Percentiles rank a stretch among this genome's conserved stretches.
phyloP scores from a whole-genome alignment of 2,329 filamentous ascomycete genomes.

The Ophiosphaerella narmari region DNA sequence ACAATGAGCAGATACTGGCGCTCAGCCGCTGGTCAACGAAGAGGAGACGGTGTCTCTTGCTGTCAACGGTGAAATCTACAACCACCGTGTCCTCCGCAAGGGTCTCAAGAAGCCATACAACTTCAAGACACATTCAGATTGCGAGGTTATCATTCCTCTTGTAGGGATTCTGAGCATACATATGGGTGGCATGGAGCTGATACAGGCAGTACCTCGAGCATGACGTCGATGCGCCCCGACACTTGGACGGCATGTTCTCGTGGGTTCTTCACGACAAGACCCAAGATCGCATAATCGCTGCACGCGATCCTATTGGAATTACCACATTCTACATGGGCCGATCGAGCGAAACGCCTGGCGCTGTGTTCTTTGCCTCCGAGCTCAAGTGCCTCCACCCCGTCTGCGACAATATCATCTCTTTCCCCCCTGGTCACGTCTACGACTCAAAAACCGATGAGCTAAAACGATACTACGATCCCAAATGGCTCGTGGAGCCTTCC shows the following conservation, averaged over 20 bases:
- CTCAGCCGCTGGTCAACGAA: constrained; percentile 91
- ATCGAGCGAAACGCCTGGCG: constrained; percentile 76
- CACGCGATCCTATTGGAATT: constrained; percentile 94
- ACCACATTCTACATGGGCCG: constrained; percentile 97
- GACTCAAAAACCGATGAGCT: constrained; percentile 88
- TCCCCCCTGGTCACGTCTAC: constrained; percentile 94
- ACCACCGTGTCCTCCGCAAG: constrained; percentile 95
- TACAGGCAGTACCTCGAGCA: constrained; percentile 79
- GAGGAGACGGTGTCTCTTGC: constrained; percentile 87
- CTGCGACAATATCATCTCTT: constrained; percentile 92
- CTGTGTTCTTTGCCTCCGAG: constrained; percentile 96
- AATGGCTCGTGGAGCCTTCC: constrained; percentile 81
- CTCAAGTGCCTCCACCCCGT: constrained; percentile 90
- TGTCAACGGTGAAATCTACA: constrained; percentile 99
- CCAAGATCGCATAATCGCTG: constrained; percentile 88
- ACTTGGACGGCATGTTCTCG: constrained; percentile 99
- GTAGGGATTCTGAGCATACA: constrained; percentile 56
- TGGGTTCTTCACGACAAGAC: constrained; percentile 98
- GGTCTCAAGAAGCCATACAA: constrained; percentile 80
- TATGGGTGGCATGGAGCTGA: constrained; percentile 19
- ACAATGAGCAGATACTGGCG: constrained; percentile 75
- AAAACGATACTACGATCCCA: constrained; percentile 87
- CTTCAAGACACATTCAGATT: constrained; percentile 99
- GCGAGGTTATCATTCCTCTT: constrained; percentile 97
- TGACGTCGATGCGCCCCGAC: constrained; percentile 87